A percentile compares a stretch with the other conserved stretches of the same genome.
Evolutionary conservation across 768 basidiomycete species (phyloP).

Genomic region (Suillus subaureus): DNA sequence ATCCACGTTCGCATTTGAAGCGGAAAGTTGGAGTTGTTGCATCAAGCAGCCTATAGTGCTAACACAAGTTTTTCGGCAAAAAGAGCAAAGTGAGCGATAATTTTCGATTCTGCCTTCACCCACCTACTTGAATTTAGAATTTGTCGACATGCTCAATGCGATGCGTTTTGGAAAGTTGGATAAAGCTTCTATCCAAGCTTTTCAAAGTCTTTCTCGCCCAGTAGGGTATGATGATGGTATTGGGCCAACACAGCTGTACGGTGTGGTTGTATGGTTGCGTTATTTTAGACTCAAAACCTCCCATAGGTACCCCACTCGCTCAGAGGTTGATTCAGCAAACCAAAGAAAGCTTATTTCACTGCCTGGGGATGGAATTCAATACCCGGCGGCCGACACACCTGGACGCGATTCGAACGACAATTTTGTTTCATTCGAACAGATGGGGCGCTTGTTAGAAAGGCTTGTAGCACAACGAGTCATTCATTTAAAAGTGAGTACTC

Average conservation of each 20-base stretch:
- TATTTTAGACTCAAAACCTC: conserved; percentile 6
- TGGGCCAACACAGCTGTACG: conserved; percentile 80
- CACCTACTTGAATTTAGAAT: conserved; percentile 39
- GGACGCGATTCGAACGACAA: conserved; percentile 48
- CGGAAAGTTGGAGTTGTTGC: conserved; percentile 68
- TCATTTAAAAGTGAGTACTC: conserved; percentile 46
- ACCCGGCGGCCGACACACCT: conserved; percentile 46
- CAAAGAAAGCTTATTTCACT: conserved; percentile 48
- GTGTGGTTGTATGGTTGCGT: conserved; percentile 4
- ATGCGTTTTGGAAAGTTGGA: conserved; percentile 78
- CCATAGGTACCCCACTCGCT: conserved; percentile 67
- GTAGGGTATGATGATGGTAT: conserved; percentile 72
- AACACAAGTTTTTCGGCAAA: conserved; percentile 84
- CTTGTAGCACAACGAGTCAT: conserved; percentile 57
- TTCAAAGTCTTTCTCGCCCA: conserved; percentile 56
- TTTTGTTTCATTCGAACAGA: conserved; percentile 37
- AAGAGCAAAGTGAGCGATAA: conserved; percentile 60
- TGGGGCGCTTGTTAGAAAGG: conserved; percentile 52
- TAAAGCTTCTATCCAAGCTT: conserved; percentile 43
- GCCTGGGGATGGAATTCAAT: conserved; percentile 39
- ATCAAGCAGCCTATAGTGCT: conserved; percentile 58
- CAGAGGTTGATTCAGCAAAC: conserved; percentile 77
- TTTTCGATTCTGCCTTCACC: background rate
- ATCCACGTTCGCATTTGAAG: conserved; percentile 78
- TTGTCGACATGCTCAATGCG: conserved; percentile 85